phyloP scores from a whole-genome alignment of 805 yeast genomes.

The Priceomyces castillae region DNA sequence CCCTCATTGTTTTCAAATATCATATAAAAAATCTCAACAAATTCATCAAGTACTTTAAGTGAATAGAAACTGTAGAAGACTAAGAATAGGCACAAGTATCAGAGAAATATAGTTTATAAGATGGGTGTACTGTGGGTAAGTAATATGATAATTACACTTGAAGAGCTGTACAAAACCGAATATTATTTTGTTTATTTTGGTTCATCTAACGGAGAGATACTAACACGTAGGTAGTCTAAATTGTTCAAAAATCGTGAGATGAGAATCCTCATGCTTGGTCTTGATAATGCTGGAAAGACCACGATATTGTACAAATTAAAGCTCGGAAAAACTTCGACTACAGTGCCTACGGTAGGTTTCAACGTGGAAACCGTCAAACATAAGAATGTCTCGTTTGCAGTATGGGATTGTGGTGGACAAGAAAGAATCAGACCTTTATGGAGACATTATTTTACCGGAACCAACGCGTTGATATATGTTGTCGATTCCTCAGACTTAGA shows the following conservation, averaged over 20 bases:
- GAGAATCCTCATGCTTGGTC: slow-evolving; percentile 89
- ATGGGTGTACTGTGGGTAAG: slow-evolving; percentile 7
- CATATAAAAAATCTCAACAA: neutral
- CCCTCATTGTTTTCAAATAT: neutral
- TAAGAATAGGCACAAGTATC: neutral
- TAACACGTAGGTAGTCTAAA: slow-evolving; percentile 29
- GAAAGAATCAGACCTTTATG: slow-evolving; percentile 87
- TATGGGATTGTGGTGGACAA: slow-evolving; percentile 97
- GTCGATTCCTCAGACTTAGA: slow-evolving; percentile 76
- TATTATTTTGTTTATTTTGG: too few relatives aligned
- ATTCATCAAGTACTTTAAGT: neutral
- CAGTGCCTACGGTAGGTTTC: slow-evolving; percentile 93
- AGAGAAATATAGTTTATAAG: neutral
- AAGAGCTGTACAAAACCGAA: neutral
- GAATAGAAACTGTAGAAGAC: neutral
- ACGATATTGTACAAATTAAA: slow-evolving; percentile 82
- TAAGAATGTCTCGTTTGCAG: slow-evolving; percentile 78
- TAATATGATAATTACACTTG: neutral
- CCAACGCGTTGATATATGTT: slow-evolving; percentile 88
- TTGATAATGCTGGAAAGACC: slow-evolving; percentile 93
- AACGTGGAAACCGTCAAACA: slow-evolving; percentile 85
- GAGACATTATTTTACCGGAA: slow-evolving; percentile 94
- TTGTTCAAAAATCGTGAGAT: slow-evolving; percentile 84
- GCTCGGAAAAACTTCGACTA: slow-evolving; percentile 67
- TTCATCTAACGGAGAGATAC: slow-evolving; percentile 7